Evolutionary conservation across 2,329 filamentous ascomycete genomes (phyloP).

Genomic region (Xylaria sp.): DNA sequence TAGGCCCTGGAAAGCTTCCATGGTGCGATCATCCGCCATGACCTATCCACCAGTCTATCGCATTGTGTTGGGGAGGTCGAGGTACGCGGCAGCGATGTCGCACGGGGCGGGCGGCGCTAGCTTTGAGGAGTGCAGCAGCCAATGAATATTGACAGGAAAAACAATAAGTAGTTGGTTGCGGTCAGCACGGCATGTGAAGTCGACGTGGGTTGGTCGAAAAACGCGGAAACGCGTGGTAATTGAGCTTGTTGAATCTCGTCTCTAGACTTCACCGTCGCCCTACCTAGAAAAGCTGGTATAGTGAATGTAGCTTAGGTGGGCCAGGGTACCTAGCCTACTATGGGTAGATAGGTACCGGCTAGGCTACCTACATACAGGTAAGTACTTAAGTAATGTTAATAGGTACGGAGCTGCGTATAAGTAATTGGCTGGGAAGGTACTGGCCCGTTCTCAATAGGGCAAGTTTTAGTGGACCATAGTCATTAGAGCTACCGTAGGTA

Average conservation of each 20-base stretch:
- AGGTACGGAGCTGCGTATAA: no score
- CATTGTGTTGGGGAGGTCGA: conserved; percentile 52
- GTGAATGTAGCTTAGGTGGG: conserved; percentile 4
- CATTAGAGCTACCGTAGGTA: not conserved
- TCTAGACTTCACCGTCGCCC: conserved; percentile 13
- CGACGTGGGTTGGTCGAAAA: conserved; percentile 6
- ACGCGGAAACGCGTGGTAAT: conserved; percentile 9
- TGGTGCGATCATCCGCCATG: conserved; percentile 79
- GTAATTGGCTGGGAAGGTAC: conserved; percentile 8
- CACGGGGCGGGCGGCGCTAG: conserved; percentile 24
- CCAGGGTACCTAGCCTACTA: not conserved
- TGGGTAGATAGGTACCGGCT: no score
- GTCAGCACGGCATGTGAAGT: conserved; percentile 12
- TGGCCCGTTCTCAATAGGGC: not conserved
- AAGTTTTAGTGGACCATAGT: not conserved
- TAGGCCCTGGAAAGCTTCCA: conserved; percentile 83
- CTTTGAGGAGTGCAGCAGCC: conserved; percentile 9
- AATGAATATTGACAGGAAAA: conserved; percentile 3
- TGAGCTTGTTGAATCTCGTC: conserved; percentile 5
- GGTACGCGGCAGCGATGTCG: conserved; percentile 30
- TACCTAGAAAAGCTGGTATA: conserved; percentile 25
- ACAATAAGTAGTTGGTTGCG: not conserved
- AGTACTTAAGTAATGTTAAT: no score
- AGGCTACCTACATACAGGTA: no score
- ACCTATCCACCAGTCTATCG: conserved; percentile 56